These are phyloP conservation scores for Xylariaceae sp. DNA, from an alignment of 2,329 filamentous ascomycete species.

Conservation along the genomic window DNA sequence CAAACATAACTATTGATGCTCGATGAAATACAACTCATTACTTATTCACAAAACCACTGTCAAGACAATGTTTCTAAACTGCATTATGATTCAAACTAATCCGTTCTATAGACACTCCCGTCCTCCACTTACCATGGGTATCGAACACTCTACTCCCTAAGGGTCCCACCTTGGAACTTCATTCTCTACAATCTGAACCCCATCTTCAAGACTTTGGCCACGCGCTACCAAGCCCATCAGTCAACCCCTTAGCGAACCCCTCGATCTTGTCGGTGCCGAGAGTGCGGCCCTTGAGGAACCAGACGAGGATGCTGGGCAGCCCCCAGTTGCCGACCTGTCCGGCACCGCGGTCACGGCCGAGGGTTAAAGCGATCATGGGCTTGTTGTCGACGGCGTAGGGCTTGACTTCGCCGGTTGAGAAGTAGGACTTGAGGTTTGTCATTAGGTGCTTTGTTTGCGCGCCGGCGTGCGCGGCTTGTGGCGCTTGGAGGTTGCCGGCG, in stretches of 20 bases:
- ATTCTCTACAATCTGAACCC: not conserved
- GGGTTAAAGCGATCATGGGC: conserved; percentile 34
- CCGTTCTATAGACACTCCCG: no score
- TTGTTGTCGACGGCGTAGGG: conserved; percentile 30
- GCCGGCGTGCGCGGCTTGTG: conserved; percentile 31
- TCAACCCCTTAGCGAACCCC: conserved; percentile 28
- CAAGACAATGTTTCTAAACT: no score
- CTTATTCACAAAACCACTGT: no score
- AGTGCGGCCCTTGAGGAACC: conserved; percentile 36
- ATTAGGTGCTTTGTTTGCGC: conserved; percentile 25
- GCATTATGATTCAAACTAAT: no score
- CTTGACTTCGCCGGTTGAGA: conserved; percentile 27
- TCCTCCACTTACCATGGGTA: no score
- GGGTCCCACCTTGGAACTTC: no score
- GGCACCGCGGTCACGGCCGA: conserved; percentile 36
- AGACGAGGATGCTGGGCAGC: conserved; percentile 27
- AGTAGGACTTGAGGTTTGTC: conserved; percentile 22
- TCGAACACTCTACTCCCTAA: no score
- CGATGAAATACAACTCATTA: no score
- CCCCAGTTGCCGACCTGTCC: conserved; percentile 26
- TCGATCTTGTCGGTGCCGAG: conserved; percentile 34
- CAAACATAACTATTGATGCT: no score
- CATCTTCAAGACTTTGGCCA: conserved; percentile 13
- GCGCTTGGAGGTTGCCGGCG: conserved; percentile 37
- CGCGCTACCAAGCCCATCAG: conserved; percentile 2